phyloP scores from a whole-genome alignment of 441 rosid genomes.

The Gossypium armourianum region DNA sequence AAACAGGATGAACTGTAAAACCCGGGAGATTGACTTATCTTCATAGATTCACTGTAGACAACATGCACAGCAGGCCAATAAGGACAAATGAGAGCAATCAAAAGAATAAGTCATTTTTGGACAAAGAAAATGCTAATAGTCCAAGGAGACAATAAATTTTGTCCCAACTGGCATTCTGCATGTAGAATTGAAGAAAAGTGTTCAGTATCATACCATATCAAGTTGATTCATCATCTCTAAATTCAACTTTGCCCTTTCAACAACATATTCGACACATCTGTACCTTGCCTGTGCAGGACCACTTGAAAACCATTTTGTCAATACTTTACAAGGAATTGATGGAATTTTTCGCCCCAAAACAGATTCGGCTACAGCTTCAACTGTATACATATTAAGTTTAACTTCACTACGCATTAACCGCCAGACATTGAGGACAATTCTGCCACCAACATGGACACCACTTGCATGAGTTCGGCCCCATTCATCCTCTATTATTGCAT shows the following conservation, averaged over 20 bases:
- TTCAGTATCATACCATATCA: conserved; percentile 56
- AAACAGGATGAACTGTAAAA: not conserved
- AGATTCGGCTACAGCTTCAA: conserved; percentile 76
- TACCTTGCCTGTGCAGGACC: conserved; percentile 75
- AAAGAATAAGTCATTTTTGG: not conserved
- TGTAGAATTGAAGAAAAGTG: not conserved
- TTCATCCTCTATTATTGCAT: conserved; percentile 71
- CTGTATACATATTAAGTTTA: conserved; percentile 72
- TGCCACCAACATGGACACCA: conserved; percentile 91
- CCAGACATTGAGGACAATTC: conserved; percentile 86
- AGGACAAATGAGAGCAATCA: not conserved
- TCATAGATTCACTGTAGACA: not conserved
- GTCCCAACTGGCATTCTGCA: not conserved
- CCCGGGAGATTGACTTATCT: not conserved
- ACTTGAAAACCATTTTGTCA: conserved; percentile 72
- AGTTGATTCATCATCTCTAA: conserved; percentile 74
- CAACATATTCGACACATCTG: conserved; percentile 67
- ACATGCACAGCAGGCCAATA: not conserved
- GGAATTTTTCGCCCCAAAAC: conserved; percentile 79
- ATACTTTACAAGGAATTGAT: conserved; percentile 47
- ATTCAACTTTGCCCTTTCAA: conserved; percentile 62
- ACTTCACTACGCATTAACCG: conserved; percentile 80
- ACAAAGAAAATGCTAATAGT: not conserved
- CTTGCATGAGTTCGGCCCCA: conserved; percentile 98
- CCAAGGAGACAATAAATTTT: not conserved